Conservation (phyloP, 306 rosid species). For the Mucuna pruriens region DNA sequence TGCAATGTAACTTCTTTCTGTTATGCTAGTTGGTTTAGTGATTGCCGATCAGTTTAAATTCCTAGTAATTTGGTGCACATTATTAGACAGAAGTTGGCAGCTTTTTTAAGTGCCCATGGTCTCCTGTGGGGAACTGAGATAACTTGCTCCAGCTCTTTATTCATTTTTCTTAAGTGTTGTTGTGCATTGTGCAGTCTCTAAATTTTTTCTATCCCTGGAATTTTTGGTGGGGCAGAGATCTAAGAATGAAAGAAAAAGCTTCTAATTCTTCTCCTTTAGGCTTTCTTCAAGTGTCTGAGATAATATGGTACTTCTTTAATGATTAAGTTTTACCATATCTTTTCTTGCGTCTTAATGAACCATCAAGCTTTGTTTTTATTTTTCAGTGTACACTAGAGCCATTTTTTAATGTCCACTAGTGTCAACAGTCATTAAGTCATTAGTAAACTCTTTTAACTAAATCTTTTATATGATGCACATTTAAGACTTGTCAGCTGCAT, state of each 20-base stretch:
- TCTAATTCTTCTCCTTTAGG: background rate
- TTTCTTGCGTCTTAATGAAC: constrained; percentile 18
- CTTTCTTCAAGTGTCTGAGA: background rate
- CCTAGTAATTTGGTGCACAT: constrained; percentile 12
- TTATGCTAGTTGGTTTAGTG: background rate
- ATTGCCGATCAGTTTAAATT: background rate
- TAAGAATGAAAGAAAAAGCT: background rate
- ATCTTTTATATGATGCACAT: constrained; percentile 6
- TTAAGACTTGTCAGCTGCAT: constrained; percentile 28
- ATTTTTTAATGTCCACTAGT: background rate
- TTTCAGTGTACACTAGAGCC: background rate
- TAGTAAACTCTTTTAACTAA: background rate
- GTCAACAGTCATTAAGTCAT: background rate
- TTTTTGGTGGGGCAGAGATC: background rate
- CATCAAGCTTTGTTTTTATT: constrained; percentile 5
- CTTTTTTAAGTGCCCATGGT: constrained; percentile 21
- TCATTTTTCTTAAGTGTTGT: background rate
- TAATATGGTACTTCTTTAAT: constrained; percentile 4
- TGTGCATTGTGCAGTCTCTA: background rate
- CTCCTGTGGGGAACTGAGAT: background rate
- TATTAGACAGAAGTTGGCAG: constrained; percentile 11
- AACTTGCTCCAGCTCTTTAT: background rate
- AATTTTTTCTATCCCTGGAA: background rate
- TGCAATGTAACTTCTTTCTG: background rate
- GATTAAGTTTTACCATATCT: background rate